Conservation (phyloP, 106 monocot species). For the Acorus gramineus region DNA sequence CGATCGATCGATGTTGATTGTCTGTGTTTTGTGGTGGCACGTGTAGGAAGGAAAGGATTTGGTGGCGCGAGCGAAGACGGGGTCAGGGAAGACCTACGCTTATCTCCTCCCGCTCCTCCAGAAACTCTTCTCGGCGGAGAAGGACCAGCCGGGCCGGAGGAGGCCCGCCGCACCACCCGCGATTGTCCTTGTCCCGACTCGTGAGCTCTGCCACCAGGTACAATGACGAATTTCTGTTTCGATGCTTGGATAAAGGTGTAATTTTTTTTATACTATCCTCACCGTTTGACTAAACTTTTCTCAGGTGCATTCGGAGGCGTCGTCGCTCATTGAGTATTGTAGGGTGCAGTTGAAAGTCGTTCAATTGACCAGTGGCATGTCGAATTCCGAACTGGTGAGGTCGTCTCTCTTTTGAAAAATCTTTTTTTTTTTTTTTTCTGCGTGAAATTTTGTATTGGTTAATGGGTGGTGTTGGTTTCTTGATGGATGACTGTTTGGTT, state of each 20-base stretch:
- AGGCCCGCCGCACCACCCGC: conserved; percentile 41
- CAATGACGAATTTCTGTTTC: neutral
- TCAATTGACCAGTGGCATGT: conserved; percentile 58
- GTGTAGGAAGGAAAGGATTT: conserved; percentile 84
- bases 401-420: neutral
- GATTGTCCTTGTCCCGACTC: conserved; percentile 67
- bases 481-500: conserved; percentile 3
- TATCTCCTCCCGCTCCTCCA: conserved; percentile 89
- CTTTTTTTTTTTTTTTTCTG: neutral
- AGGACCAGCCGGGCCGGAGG: conserved; percentile 7
- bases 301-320: conserved; percentile 58
- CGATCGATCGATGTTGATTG: neutral
- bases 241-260: neutral
- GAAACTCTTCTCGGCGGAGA: conserved; percentile 37
- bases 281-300: neutral
- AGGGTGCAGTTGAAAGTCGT: conserved; percentile 54
- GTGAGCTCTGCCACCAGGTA: conserved; percentile 83
- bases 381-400: conserved; percentile 44
- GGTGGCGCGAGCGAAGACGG: conserved; percentile 75
- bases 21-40: neutral
- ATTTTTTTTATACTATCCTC: neutral
- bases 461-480: neutral
- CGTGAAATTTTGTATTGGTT: neutral
- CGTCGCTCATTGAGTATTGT: conserved; percentile 70
- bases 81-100: conserved; percentile 82